Conservation (phyloP, 768 basidiomycete species). For the Mycena leptocephala region DNA sequence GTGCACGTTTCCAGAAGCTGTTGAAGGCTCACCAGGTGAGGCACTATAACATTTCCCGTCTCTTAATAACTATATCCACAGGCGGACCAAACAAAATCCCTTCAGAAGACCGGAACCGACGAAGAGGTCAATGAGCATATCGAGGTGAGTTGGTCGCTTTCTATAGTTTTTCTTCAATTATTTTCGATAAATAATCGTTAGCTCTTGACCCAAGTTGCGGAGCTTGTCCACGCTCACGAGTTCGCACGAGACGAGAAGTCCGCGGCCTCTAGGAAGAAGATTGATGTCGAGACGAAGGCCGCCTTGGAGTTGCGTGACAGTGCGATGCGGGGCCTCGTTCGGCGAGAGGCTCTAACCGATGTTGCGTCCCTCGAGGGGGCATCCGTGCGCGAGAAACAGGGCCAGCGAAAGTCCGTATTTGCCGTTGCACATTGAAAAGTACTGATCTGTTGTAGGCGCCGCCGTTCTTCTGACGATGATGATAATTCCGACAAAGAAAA, state of each 20-base stretch:
- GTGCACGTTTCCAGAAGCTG: constrained; percentile 1
- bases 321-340: constrained; percentile 26
- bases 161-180: background rate
- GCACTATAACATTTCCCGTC: background rate
- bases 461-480: background rate
- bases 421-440: background rate
- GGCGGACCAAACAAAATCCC: background rate
- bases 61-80: background rate
- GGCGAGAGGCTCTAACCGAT: constrained; percentile 13
- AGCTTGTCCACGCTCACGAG: background rate
- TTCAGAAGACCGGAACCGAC: background rate
- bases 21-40: background rate
- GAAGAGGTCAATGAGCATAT: background rate
- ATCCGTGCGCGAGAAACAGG: constrained; percentile 27
- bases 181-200: background rate
- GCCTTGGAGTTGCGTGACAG: constrained; percentile 20
- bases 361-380: constrained; percentile 17
- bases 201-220: constrained; percentile 14
- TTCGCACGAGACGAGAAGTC: constrained; percentile 13
- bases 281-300: constrained; percentile 8
- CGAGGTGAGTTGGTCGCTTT: background rate
- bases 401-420: constrained; percentile 25
- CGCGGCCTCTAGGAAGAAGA: constrained; percentile 6
- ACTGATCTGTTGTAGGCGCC: background rate
- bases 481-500: constrained; percentile 25